Conservation (phyloP, 129 eudicot genomes). For the Heracleum sosnowskyi region DNA sequence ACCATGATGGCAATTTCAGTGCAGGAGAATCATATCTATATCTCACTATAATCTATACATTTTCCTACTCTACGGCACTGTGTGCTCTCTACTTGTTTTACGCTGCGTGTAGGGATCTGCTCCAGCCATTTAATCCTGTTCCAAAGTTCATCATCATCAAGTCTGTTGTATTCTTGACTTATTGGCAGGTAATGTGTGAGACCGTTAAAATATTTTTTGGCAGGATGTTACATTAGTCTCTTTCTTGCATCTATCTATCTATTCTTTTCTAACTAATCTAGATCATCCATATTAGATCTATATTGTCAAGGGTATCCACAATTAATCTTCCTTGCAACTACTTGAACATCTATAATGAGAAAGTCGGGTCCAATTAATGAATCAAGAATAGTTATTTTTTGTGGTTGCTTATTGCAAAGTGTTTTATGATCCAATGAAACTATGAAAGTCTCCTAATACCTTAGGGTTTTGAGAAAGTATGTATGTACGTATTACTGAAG, state of each 20-base stretch:
- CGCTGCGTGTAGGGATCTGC: slow-evolving; percentile 86
- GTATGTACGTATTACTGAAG: background rate
- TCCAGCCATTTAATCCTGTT: slow-evolving; percentile 83
- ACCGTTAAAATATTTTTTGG: background rate
- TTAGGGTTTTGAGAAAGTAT: no score
- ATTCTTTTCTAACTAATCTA: background rate
- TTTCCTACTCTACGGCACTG: slow-evolving; percentile 74
- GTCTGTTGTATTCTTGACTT: slow-evolving; percentile 82
- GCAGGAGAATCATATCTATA: slow-evolving; percentile 67
- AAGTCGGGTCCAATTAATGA: background rate
- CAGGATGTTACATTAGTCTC: background rate
- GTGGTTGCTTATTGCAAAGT: no score
- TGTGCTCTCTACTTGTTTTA: slow-evolving; percentile 82
- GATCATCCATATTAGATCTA: background rate
- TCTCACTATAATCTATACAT: slow-evolving; percentile 74
- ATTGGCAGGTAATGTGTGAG: slow-evolving; percentile 73
- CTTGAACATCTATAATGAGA: no score
- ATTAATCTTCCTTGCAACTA: background rate
- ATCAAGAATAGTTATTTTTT: no score
- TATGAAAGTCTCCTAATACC: no score
- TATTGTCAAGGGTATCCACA: background rate
- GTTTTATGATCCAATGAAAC: no score
- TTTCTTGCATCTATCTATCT: background rate
- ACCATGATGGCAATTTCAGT: slow-evolving; percentile 79
- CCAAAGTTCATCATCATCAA: slow-evolving; percentile 84